Percentiles rank a stretch among this genome's conserved stretches.
These are phyloP conservation scores for Zygoascus bituminiphila DNA, from an alignment of 805 yeast genomes.

Conservation along the genomic window DNA sequence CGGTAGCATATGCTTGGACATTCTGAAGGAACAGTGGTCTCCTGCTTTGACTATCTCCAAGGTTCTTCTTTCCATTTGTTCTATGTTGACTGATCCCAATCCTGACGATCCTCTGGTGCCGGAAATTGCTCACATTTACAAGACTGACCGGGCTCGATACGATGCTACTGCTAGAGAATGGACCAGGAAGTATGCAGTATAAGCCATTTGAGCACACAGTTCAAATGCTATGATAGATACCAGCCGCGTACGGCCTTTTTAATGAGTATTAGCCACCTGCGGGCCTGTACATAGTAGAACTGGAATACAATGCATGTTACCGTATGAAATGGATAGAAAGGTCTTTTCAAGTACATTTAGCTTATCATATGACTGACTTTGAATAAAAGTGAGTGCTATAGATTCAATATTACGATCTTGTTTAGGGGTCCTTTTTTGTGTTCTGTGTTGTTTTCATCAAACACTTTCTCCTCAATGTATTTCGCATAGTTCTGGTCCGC, in stretches of 20 bases:
- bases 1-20: slow-evolving; percentile 95
- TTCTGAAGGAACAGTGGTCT: slow-evolving; percentile 97
- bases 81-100: slow-evolving; percentile 92
- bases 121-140: slow-evolving; percentile 93
- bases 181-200: slow-evolving; percentile 97
- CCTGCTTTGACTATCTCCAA: slow-evolving; percentile 96
- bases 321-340: too few relatives aligned
- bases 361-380: too few relatives aligned
- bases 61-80: slow-evolving; percentile 89
- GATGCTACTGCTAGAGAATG: slow-evolving; percentile 97
- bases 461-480: too few relatives aligned
- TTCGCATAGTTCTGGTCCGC: too few relatives aligned
- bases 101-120: slow-evolving; percentile 99
- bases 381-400: too few relatives aligned
- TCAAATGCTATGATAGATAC: background rate
- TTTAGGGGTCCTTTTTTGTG: too few relatives aligned
- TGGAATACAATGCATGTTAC: background rate
- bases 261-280: too few relatives aligned
- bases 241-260: too few relatives aligned
- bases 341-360: too few relatives aligned
- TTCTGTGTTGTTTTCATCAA: too few relatives aligned
- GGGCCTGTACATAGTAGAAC: background rate
- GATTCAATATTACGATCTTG: too few relatives aligned
- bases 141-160: slow-evolving; percentile 86
- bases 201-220: slow-evolving; percentile 15